Evolutionary conservation across 257 asterid species (phyloP).

Genomic region (Gynochthodes officinalis): DNA sequence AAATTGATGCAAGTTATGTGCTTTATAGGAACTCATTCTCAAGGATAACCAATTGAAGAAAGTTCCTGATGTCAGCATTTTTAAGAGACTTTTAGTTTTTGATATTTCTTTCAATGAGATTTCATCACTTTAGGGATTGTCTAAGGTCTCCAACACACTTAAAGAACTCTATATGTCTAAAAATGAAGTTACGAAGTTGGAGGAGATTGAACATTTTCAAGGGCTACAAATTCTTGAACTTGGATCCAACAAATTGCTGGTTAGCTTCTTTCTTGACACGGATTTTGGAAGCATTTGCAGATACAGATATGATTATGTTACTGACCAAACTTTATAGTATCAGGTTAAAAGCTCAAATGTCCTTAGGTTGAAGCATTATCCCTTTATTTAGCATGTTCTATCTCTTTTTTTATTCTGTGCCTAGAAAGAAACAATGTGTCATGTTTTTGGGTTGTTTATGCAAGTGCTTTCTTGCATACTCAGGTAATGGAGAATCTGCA

Average conservation of each 20-base stretch:
- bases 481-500: slow-evolving; percentile 91
- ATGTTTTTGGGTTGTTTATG: not conserved
- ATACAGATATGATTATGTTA: slow-evolving; percentile 9
- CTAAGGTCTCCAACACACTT: slow-evolving; percentile 67
- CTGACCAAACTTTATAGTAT: not conserved
- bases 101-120: slow-evolving; percentile 93
- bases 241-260: slow-evolving; percentile 92
- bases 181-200: slow-evolving; percentile 81
- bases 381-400: not conserved
- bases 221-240: slow-evolving; percentile 89
- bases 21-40: slow-evolving; percentile 73
- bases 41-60: slow-evolving; percentile 91
- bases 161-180: slow-evolving; percentile 91
- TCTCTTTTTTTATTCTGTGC: not conserved
- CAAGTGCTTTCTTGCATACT: slow-evolving; percentile 24
- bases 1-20: slow-evolving; percentile 13
- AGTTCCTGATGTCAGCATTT: slow-evolving; percentile 78
- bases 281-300: slow-evolving; percentile 18
- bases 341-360: not conserved
- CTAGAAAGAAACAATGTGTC: not conserved
- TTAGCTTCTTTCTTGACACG: slow-evolving; percentile 32
- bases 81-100: slow-evolving; percentile 72
- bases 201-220: slow-evolving; percentile 85
- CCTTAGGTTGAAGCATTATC: not conserved
- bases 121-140: slow-evolving; percentile 60